Conservation (phyloP, 2,329 filamentous ascomycete genomes). For the Fusarium tuaranense region DNA sequence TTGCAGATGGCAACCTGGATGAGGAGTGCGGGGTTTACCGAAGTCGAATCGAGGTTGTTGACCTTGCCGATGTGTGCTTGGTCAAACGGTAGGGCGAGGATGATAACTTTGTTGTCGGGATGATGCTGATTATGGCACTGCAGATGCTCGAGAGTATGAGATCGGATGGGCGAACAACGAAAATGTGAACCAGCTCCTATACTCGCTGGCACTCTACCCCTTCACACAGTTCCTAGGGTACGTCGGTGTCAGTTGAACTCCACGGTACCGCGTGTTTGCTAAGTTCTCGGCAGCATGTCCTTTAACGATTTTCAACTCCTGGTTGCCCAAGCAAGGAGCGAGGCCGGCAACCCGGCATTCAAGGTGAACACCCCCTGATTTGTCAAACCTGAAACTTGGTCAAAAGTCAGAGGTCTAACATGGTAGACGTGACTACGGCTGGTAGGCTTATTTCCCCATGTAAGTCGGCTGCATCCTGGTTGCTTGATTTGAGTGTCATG, state of each 20-base stretch:
- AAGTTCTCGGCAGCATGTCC: constrained; percentile 60
- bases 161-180: constrained; percentile 66
- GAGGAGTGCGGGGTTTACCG: constrained; percentile 72
- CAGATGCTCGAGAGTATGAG: constrained; percentile 63
- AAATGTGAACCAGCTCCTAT: constrained; percentile 66
- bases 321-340: constrained; percentile 65
- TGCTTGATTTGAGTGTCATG: background rate
- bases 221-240: constrained; percentile 64
- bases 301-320: constrained; percentile 68
- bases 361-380: constrained; percentile 58
- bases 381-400: background rate
- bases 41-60: constrained; percentile 75
- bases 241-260: constrained; percentile 31
- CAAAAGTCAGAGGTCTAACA: constrained; percentile 12
- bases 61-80: constrained; percentile 77
- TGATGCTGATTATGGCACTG: constrained; percentile 6
- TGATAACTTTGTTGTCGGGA: background rate
- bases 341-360: constrained; percentile 64
- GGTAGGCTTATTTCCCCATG: constrained; percentile 71
- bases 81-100: constrained; percentile 67
- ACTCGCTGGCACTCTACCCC: constrained; percentile 67
- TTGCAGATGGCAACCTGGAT: constrained; percentile 70
- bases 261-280: constrained; percentile 4
- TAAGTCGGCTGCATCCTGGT: constrained; percentile 52
- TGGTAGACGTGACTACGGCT: background rate